A percentile compares a stretch with the other conserved stretches of the same genome.
Evolutionary conservation across 2,329 filamentous ascomycete species (phyloP).

Genomic region (Plenodomus tracheiphilus): DNA sequence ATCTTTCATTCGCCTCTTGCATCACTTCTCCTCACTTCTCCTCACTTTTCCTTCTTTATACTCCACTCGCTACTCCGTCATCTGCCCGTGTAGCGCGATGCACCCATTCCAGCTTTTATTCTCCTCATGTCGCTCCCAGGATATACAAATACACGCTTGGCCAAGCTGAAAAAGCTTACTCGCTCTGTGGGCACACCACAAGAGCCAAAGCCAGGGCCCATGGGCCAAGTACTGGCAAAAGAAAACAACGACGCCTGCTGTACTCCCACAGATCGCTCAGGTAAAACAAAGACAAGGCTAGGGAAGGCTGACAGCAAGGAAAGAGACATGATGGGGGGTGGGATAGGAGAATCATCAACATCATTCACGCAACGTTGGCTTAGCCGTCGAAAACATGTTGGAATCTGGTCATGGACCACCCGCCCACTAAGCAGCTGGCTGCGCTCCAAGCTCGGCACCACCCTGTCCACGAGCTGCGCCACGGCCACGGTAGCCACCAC

Average conservation of each 20-base stretch:
- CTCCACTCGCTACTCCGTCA: not conserved
- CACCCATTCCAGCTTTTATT: not conserved
- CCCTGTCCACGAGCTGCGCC: constrained; percentile 41
- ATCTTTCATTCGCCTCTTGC: too few species aligned
- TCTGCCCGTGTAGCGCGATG: not conserved
- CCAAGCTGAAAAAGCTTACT: not conserved
- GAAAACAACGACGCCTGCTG: constrained; percentile 1
- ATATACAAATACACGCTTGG: not conserved
- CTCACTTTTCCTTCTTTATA: too few species aligned
- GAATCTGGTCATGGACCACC: not conserved
- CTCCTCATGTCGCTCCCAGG: not conserved
- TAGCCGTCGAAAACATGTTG: not conserved
- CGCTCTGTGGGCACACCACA: not conserved
- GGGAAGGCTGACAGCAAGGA: not conserved
- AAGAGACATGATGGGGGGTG: not conserved
- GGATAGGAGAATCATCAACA: not conserved
- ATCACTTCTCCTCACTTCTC: too few species aligned
- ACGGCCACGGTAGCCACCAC: constrained; percentile 53
- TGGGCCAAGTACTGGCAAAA: not conserved
- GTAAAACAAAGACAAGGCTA: constrained; percentile 9
- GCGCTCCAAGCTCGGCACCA: constrained; percentile 29
- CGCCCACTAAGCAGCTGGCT: constrained; percentile 24
- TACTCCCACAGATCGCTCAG: constrained; percentile 22
- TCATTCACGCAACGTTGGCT: not conserved
- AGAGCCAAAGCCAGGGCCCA: not conserved